A percentile compares a stretch with the other conserved stretches of the same genome.
phyloP scores from a whole-genome alignment of 305 asterid species.

The Fraxinus sp. region DNA sequence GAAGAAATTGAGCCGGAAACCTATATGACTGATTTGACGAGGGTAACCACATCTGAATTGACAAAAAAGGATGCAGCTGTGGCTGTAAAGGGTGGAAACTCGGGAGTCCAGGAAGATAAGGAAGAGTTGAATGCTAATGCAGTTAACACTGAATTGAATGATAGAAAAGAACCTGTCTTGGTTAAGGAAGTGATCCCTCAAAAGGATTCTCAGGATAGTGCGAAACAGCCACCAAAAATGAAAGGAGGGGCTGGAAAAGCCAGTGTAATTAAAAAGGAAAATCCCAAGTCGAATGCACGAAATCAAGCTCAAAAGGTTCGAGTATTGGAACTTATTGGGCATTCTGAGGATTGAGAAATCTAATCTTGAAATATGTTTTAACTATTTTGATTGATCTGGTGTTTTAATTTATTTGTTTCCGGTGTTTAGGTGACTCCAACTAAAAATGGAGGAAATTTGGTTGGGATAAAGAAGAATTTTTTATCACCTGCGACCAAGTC shows the following conservation, averaged over 20 bases:
- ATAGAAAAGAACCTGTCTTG: conserved; percentile 29
- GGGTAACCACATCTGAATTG: conserved; percentile 24
- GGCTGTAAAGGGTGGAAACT: conserved; percentile 30
- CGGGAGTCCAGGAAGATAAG: conserved; percentile 31
- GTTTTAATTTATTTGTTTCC: conserved; percentile 13
- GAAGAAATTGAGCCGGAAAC: conserved; percentile 26
- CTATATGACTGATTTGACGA: conserved; percentile 3
- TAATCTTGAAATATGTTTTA: background rate
- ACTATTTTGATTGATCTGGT: conserved; percentile 2
- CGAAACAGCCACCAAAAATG: conserved; percentile 33
- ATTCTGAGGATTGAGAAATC: conserved; percentile 18
- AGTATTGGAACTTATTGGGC: conserved; percentile 13
- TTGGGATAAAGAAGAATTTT: conserved; percentile 42
- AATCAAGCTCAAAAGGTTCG: conserved; percentile 55
- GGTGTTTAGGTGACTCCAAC: conserved; percentile 51
- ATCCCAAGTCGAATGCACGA: conserved; percentile 37
- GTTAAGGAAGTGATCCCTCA: conserved; percentile 33
- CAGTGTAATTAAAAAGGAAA: conserved; percentile 34
- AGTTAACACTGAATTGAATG: conserved; percentile 28
- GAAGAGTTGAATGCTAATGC: conserved; percentile 27
- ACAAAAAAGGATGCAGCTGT: conserved; percentile 31
- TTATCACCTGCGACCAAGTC: conserved; percentile 47
- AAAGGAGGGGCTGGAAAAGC: conserved; percentile 33
- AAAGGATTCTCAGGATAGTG: conserved; percentile 27
- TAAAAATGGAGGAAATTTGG: conserved; percentile 39